These are phyloP conservation scores for Colletotrichum echinochloae DNA, from an alignment of 2,329 filamentous ascomycete genomes.

Conservation along the genomic window DNA sequence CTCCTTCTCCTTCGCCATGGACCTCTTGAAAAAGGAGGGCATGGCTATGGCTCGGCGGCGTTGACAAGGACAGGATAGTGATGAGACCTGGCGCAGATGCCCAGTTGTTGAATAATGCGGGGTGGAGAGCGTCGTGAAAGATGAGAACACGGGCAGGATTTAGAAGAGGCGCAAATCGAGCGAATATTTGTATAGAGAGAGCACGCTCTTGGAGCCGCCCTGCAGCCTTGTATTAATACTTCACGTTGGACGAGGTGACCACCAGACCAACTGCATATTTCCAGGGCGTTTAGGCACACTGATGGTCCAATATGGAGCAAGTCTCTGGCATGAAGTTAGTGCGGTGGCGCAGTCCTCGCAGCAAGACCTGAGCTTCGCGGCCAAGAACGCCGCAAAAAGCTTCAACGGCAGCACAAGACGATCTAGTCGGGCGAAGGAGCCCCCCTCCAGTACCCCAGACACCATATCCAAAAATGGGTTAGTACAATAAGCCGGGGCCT, in stretches of 20 bases:
- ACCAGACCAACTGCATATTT: background rate
- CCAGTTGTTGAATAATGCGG: background rate
- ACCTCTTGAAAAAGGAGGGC: constrained; percentile 35
- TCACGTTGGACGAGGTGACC: background rate
- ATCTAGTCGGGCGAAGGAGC: constrained; percentile 30
- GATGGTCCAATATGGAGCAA: background rate
- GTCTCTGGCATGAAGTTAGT: background rate
- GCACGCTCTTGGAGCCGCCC: background rate
- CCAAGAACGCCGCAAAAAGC: constrained; percentile 21
- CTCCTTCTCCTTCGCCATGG: constrained; percentile 35
- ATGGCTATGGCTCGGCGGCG: background rate
- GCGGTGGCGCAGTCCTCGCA: background rate
- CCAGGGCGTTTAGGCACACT: constrained; percentile 25
- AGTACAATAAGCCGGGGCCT: background rate
- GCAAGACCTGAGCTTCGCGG: background rate
- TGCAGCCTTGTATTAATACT: background rate
- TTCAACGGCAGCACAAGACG: background rate
- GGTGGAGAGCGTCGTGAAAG: background rate
- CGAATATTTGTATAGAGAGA: no score
- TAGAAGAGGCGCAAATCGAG: no score
- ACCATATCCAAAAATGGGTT: constrained; percentile 11
- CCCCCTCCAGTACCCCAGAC: background rate
- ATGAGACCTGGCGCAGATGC: no score
- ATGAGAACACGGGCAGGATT: background rate
- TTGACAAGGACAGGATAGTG: background rate